A percentile compares a stretch with the other conserved stretches of the same genome.
Evolutionary conservation across 805 yeast species (phyloP).

Genomic region (Hanseniaspora taiwanica): DNA sequence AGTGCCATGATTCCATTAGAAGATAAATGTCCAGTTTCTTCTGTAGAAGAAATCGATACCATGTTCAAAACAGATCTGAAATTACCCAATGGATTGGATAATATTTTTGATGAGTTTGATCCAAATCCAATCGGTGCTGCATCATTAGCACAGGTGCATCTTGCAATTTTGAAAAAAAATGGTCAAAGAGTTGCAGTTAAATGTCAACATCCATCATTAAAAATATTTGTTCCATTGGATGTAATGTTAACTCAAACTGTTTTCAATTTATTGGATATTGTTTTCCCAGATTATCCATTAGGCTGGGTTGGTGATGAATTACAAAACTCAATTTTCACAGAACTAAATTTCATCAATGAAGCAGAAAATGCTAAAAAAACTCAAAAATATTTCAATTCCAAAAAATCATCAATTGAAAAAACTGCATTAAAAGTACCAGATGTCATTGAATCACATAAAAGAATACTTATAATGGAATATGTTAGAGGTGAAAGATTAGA

Average conservation of each 20-base stretch:
- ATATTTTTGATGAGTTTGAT: conserved; percentile 53
- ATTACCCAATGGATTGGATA: conserved; percentile 30
- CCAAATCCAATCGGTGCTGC: conserved; percentile 85
- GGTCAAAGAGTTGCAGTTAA: conserved; percentile 84
- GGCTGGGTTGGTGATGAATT: conserved; percentile 94
- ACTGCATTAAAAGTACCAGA: conserved; percentile 78
- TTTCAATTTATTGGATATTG: conserved; percentile 55
- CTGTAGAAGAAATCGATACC: conserved; percentile 49
- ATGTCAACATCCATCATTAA: conserved; percentile 81
- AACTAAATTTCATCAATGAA: conserved; percentile 77
- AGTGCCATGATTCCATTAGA: conserved; percentile 86
- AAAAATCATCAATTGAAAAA: conserved; percentile 28
- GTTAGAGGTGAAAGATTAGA: conserved; percentile 76
- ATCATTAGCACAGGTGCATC: conserved; percentile 90
- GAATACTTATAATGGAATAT: conserved; percentile 81
- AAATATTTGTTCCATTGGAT: conserved; percentile 84
- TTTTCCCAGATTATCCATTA: conserved; percentile 88
- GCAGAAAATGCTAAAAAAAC: conserved; percentile 73
- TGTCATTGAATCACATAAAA: conserved; percentile 47
- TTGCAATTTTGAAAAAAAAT: conserved; percentile 36
- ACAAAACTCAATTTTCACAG: conserved; percentile 77
- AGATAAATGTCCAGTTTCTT: conserved; percentile 76
- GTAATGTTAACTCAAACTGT: conserved; percentile 65
- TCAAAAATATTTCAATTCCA: conserved; percentile 40
- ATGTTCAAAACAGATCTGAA: conserved; percentile 66